Base-by-base conservation (phyloP, 805 yeast species). In the Monosporozyma servazzii region DNA sequence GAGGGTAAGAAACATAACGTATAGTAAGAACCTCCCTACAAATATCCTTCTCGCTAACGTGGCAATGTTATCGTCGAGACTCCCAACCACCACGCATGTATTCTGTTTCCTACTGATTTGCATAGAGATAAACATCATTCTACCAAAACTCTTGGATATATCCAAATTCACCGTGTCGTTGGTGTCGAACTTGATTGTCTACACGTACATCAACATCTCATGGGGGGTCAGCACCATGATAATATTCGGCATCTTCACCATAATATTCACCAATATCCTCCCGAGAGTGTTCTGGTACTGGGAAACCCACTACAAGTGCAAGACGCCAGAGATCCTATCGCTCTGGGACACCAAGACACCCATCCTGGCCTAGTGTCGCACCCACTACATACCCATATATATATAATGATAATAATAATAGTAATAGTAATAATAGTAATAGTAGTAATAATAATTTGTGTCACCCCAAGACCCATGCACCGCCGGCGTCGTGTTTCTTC, bases 1-100 rank as follows among this genome's bases (percentile, higher is more conserved):
- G 17, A 21, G 21, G 10, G 47, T 48, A 37, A 50, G 29, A 27
- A 50, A 8, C 27, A 51, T 31, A 48, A 54, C 45, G 27, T 47
- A 37, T 30, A 59, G 65, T 63, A 85, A 78, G 41, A 85, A 79
- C 45, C 67, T 89, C 9, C 82, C 95, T 0, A 88, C 95, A 21
- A 93, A 91, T 61, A 69, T 90, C 3, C 79, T 96, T 6, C 70
- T 93, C 18, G 82, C 95, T 1, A 89, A 90, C 55, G 90, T 95
- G 1, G 86, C 89, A 18, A 91, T 93, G 4, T 69, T 93, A 27
- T 95, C 98, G 0, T 88, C 96, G n/a, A 77, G 99, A 56, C 73
- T 93, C 23, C 68, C 76, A 9, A 76, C 91, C 2, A 81, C 91
- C 5, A 70, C 82, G 31, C 77, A 83, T 21, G 99, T 89, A 6